Evolutionary conservation across 768 basidiomycete species (phyloP).

Genomic region (Mycena albidolilacea): DNA sequence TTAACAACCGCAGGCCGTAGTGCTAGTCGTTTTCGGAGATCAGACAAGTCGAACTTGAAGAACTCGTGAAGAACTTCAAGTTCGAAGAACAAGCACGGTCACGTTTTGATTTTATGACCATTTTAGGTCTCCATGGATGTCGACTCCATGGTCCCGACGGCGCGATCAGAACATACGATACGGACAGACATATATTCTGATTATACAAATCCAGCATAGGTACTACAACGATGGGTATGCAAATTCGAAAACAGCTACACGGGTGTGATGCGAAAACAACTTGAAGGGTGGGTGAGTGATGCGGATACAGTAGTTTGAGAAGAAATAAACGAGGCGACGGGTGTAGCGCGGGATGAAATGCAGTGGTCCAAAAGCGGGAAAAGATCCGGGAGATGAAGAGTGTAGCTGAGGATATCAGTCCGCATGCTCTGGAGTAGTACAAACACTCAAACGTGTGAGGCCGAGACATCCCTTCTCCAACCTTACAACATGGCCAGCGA

Average conservation of each 20-base stretch:
- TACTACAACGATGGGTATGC: conserved; percentile 16
- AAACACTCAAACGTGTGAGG: conserved; percentile 48
- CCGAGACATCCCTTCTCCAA: conserved; percentile 72
- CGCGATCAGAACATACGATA: too few species aligned
- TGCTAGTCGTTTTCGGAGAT: too few species aligned
- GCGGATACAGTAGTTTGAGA: conserved; percentile 24
- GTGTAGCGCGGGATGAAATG: conserved; percentile 14
- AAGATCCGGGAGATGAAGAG: conserved; percentile 13
- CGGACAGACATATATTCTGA: neutral
- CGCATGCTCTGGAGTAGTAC: conserved; percentile 19
- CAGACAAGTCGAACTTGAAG: too few species aligned
- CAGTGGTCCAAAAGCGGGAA: conserved; percentile 14
- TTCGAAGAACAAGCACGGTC: conserved; percentile 4
- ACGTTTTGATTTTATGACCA: conserved; percentile 8
- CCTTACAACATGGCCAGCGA: conserved; percentile 73
- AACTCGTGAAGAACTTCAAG: too few species aligned
- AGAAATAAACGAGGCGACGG: conserved; percentile 1
- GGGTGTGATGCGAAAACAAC: conserved; percentile 6
- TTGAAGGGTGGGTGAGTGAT: neutral
- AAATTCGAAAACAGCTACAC: conserved; percentile 26
- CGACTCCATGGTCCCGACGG: too few species aligned
- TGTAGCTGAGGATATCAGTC: conserved; percentile 27
- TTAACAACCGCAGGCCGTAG: too few species aligned
- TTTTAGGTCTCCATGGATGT: too few species aligned
- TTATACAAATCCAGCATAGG: conserved; percentile 26